These are phyloP conservation scores for Stephania cephalantha DNA, from an alignment of 164 flowering plant species.

Conservation along the genomic window DNA sequence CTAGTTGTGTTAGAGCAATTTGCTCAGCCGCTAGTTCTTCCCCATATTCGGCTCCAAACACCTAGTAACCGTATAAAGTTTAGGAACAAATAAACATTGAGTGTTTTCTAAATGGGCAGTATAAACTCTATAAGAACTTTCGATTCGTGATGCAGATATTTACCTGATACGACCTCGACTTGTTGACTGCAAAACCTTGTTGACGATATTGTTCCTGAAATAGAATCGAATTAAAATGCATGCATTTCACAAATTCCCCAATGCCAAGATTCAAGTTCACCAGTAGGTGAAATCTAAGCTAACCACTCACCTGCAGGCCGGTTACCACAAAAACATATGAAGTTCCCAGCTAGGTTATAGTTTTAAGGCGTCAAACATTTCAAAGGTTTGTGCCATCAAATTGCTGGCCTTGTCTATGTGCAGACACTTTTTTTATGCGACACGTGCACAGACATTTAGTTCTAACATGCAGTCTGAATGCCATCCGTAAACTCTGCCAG, in stretches of 20 bases:
- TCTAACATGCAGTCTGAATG: background rate
- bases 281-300: background rate
- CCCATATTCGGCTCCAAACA: slow-evolving; percentile 15
- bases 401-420: background rate
- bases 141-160: background rate
- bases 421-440: background rate
- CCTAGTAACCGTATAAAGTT: slow-evolving; percentile 16
- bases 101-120: background rate
- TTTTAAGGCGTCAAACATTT: background rate
- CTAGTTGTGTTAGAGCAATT: slow-evolving; percentile 11
- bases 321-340: background rate
- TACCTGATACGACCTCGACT: slow-evolving; percentile 27
- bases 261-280: background rate
- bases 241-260: background rate
- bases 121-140: background rate
- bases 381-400: background rate
- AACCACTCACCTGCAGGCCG: background rate
- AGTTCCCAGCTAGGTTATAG: background rate
- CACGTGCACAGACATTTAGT: background rate
- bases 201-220: slow-evolving; percentile 28
- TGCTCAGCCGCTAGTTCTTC: slow-evolving; percentile 14
- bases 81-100: background rate
- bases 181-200: slow-evolving; percentile 21
- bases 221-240: background rate
- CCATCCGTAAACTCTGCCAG: background rate